Evolutionary conservation across 192 early-diverging fungal genomes (phyloP), one percentile per base, ranked within the genome.

Genomic region (Dissophora ornata): DNA sequence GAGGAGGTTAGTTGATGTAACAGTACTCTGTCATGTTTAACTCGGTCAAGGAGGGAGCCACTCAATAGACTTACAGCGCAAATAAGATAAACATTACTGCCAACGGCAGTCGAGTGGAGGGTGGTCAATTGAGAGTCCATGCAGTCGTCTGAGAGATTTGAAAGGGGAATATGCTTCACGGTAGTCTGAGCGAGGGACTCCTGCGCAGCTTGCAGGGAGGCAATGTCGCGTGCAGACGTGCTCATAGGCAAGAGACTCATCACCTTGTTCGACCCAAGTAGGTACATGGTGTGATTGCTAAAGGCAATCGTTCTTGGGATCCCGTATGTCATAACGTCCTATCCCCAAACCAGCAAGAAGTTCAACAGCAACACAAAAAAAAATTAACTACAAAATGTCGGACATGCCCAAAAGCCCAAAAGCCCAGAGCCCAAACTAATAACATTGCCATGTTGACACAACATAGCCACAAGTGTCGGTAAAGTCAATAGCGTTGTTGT

Each of bases 401-500:
- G 22, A n/a, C n/a, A 21, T 22, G 49, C 25, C 49, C 49, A 29
- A 61, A 19, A 36, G 45, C 58, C 46, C 58, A 61, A 61, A 61
- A 61, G 58, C 32, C 58, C 57, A 59, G 16, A 29, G 36, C 41
- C 40, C 13, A 0, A 21, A 6, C 16, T 9, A 10, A 6, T n/a
- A n/a, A 45, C 49, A 22, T n/a, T n/a, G 21, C 45, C 2, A 19
- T 2, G 16, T 22, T n/a, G n/a, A n/a, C n/a, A n/a, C n/a, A n/a
- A n/a, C n/a, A n/a, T n/a, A n/a, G n/a, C n/a, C n/a, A n/a, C n/a
- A n/a, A n/a, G n/a, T n/a, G n/a, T n/a, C n/a, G n/a, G n/a, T n/a
- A n/a, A n/a, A n/a, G n/a, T n/a, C n/a, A n/a, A n/a, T n/a, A n/a
- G n/a, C n/a, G n/a, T n/a, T n/a, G n/a, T n/a, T n/a, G n/a, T n/a